A percentile compares a stretch with the other conserved stretches of the same genome.
Conservation (phyloP, 2,329 filamentous ascomycete genomes). For the Penicillium sclerotigenum region DNA sequence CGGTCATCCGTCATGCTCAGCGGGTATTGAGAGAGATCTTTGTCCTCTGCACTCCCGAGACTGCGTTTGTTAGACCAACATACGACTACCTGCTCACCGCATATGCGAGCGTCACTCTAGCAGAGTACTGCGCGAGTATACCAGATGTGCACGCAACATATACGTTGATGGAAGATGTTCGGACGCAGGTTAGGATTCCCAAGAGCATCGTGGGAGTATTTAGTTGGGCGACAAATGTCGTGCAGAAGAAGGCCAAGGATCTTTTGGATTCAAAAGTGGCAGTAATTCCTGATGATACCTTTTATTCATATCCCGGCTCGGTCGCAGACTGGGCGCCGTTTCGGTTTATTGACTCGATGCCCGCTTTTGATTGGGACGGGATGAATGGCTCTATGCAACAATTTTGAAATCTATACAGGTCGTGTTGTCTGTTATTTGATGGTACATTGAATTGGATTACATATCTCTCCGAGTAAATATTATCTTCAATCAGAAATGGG, state of each 20-base stretch:
- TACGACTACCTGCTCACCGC: constrained; percentile 8
- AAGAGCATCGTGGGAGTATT: constrained; percentile 9
- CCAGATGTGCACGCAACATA: constrained; percentile 8
- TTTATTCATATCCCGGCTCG: constrained; percentile 4
- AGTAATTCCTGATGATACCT: background rate
- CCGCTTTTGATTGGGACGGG: constrained; percentile 1
- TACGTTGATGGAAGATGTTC: constrained; percentile 9
- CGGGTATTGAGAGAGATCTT: constrained; percentile 5
- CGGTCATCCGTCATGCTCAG: constrained; percentile 5
- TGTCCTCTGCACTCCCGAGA: background rate
- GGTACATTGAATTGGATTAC: background rate
- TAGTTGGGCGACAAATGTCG: constrained; percentile 9
- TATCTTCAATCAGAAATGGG: background rate
- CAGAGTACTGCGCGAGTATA: constrained; percentile 6
- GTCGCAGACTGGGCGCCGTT: constrained; percentile 10
- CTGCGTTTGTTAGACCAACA: constrained; percentile 4
- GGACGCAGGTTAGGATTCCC: constrained; percentile 6
- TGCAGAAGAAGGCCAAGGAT: constrained; percentile 6
- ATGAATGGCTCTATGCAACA: constrained; percentile 4
- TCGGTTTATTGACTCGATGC: constrained; percentile 10
- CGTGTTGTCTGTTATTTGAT: background rate
- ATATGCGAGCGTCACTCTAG: constrained; percentile 7
- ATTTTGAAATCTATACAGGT: background rate
- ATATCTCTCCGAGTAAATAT: background rate
- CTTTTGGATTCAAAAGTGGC: constrained; percentile 2